These are phyloP conservation scores for Phragmites australis DNA, from an alignment of 176 grass and related monocot genomes.

Conservation along the genomic window DNA sequence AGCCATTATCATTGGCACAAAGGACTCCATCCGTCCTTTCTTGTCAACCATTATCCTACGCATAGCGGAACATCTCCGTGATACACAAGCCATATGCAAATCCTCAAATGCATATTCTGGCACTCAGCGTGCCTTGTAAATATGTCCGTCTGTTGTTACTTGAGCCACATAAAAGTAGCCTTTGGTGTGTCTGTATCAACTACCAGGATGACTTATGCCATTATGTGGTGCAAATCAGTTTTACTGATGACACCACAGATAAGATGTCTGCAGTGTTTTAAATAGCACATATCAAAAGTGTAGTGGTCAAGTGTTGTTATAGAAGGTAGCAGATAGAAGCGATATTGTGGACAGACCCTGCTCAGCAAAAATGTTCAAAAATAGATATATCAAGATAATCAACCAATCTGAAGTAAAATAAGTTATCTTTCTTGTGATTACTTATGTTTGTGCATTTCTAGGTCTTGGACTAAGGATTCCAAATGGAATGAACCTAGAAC, in stretches of 20 bases:
- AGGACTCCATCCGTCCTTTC: conserved; percentile 18
- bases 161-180: background rate
- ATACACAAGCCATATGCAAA: background rate
- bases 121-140: background rate
- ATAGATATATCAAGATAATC: background rate
- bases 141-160: background rate
- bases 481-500: background rate
- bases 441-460: background rate
- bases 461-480: background rate
- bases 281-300: background rate
- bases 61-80: conserved; percentile 25
- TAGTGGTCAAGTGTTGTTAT: background rate
- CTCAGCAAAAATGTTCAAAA: background rate
- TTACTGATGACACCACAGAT: conserved; percentile 10
- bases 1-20: conserved; percentile 37
- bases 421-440: background rate
- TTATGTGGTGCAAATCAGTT: background rate
- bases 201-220: conserved; percentile 1
- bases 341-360: background rate
- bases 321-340: background rate
- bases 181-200: background rate
- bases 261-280: background rate
- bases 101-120: conserved; percentile 1
- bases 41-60: conserved; percentile 23
- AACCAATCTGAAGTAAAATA: background rate